A percentile compares a stretch with the other conserved stretches of the same genome.
Evolutionary conservation across 768 basidiomycete species (phyloP).

Genomic region (Boletus vinaceobasis): DNA sequence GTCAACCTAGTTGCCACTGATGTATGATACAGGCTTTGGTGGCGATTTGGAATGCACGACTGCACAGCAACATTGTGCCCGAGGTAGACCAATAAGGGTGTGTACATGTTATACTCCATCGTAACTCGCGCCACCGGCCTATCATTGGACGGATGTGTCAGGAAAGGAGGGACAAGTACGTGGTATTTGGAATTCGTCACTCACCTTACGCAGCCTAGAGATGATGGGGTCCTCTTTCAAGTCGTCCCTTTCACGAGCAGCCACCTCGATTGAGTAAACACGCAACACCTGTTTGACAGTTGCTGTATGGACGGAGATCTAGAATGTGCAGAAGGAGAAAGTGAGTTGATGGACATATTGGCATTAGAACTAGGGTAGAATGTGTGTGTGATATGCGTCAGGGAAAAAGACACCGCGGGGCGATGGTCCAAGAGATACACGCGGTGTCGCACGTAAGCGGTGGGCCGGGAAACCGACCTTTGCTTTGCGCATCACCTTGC

Average conservation of each 20-base stretch:
- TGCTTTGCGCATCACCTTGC: slow-evolving; percentile 90
- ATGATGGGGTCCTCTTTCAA: slow-evolving; percentile 87
- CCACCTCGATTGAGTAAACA: slow-evolving; percentile 82
- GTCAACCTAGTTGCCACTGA: slow-evolving; percentile 22
- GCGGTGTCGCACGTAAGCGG: slow-evolving; percentile 16
- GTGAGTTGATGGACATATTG: slow-evolving; percentile 28
- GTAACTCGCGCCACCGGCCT: slow-evolving; percentile 89
- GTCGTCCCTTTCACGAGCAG: slow-evolving; percentile 80
- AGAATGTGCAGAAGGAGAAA: slow-evolving; percentile 16
- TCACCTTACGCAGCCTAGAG: slow-evolving; percentile 74
- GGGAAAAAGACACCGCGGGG: slow-evolving; percentile 5
- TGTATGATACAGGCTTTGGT: slow-evolving; percentile 16
- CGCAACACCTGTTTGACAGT: slow-evolving; percentile 82
- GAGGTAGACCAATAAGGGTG: slow-evolving; percentile 14
- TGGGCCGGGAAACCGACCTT: slow-evolving; percentile 53
- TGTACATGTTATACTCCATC: slow-evolving; percentile 64
- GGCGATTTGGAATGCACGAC: slow-evolving; percentile 12
- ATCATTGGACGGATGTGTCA: slow-evolving; percentile 14
- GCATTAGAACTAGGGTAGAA: slow-evolving; percentile 23
- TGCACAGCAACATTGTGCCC: slow-evolving; percentile 7
- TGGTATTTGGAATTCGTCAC: slow-evolving; percentile 20
- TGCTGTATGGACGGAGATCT: slow-evolving; percentile 91
- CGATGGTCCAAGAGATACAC: slow-evolving; percentile 14
- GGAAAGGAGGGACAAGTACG: slow-evolving; percentile 10
- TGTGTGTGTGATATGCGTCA: slow-evolving; percentile 22